These are phyloP conservation scores for Gonapodya sp. DNA, from an alignment of 192 early-diverging fungal species.

Conservation along the genomic window DNA sequence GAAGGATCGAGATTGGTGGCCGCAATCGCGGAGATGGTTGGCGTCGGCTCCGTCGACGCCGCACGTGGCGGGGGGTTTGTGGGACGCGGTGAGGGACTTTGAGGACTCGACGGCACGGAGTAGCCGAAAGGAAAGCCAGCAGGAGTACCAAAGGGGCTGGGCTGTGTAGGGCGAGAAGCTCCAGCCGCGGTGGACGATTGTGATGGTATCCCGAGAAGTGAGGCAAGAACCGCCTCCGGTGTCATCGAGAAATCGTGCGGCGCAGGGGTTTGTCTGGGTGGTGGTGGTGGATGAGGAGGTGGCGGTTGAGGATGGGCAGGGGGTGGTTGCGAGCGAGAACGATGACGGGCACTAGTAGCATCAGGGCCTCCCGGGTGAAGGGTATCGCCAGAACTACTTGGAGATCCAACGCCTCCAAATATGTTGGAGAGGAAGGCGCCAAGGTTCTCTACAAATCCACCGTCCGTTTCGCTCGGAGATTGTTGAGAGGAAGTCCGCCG, in stretches of 20 bases:
- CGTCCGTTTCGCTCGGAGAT: neutral
- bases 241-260: neutral
- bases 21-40: conserved; percentile 22
- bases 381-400: neutral
- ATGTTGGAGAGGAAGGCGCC: neutral
- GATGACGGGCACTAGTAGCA: neutral
- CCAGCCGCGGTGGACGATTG: too few relatives aligned
- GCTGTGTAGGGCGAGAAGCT: too few relatives aligned
- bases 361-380: neutral
- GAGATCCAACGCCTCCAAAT: neutral
- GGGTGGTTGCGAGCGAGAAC: neutral
- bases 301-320: neutral
- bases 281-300: neutral
- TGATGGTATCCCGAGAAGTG: neutral
- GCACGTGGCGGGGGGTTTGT: neutral
- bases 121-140: neutral
- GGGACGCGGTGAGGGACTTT: neutral
- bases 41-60: conserved; percentile 8
- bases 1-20: conserved; percentile 33
- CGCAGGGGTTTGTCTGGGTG: neutral
- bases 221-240: neutral
- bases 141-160: neutral
- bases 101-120: neutral
- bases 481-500: neutral
- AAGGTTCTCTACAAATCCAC: neutral